phyloP scores from a whole-genome alignment of 2,329 filamentous ascomycete genomes.

The Pseudogymnoascus sp. region DNA sequence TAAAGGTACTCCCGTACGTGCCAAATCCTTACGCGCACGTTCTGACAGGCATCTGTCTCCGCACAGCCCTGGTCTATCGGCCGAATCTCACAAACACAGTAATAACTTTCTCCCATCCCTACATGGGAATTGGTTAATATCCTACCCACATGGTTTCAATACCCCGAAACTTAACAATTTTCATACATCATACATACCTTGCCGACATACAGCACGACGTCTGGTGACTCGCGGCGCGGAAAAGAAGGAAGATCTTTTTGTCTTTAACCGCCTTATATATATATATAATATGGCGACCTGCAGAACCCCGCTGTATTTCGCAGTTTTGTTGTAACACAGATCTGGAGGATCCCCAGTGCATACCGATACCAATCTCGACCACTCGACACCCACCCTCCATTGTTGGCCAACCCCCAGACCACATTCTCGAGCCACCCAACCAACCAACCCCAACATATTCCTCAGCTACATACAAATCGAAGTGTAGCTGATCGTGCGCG shows the following conservation, averaged over 20 bases:
- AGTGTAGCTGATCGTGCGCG: neutral
- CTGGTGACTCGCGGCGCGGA: neutral
- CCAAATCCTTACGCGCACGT: neutral
- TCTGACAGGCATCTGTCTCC: neutral
- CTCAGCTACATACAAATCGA: neutral
- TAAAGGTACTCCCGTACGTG: neutral
- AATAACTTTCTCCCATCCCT: neutral
- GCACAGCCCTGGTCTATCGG: neutral
- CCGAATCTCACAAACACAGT: neutral
- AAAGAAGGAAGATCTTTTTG: neutral
- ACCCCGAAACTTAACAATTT: neutral
- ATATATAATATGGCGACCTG: neutral
- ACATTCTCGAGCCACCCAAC: neutral
- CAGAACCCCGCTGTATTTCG: neutral
- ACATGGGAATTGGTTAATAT: slow-evolving; percentile 1
- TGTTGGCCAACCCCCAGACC: neutral
- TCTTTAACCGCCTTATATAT: neutral
- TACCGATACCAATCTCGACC: neutral
- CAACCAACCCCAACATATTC: neutral
- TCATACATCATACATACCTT: neutral
- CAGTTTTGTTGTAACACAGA: neutral
- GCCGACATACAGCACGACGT: neutral
- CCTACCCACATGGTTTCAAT: neutral
- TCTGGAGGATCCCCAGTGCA: neutral
- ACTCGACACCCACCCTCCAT: neutral